Base-by-base conservation (phyloP, 208 protist species). In the Crithidia expoeki region DNA sequence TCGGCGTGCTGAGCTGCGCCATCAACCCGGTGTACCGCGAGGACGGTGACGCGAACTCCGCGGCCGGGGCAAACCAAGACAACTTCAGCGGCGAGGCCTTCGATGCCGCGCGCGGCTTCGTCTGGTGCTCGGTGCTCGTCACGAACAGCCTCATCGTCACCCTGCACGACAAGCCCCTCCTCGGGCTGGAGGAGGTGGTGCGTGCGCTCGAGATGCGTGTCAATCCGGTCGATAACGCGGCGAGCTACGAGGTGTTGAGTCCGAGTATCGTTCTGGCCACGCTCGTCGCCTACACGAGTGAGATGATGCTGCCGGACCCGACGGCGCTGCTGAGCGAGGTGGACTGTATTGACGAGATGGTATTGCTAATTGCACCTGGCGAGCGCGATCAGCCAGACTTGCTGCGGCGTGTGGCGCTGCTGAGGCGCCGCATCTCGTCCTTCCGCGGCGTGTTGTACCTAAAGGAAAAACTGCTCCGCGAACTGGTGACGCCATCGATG, bases 281-380 rank as follows among this genome's bases (percentile, higher is more conserved):
- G 47, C 74, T 93, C 23, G 65, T 87, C 10, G 79, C 76, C 53
- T 93, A 87, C 64, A 81, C 79, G 2, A 89, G 67, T 62, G 90
- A 93, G 77, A 81, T 84, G 61, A 64, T 76, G 65, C 64, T 96
- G 28, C 84, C 87, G 4, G 84, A 94, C 66, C 84, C 84, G 34
- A 88, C 85, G n/a, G 58, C 77, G 51, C 64, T 94, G 44, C 66
- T 96, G 30, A 85, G 79, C 34, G 86, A 96, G 71, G 91, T 96
- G 47, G 89, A 93, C 71, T 80, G 78, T 62, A 86, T 96, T 25
- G 87, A 96, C 56, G 91, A 96, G 74, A 94, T 96, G 87, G 85
- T 93, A 56, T 73, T 94, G 52, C 81, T 94, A 17, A 89, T 96
- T 68, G 86, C 88, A 10, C 88, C 90, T 2, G 88, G 85, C 10